A percentile compares a stretch with the other conserved stretches of the same genome.
Evolutionary conservation across 257 asterid genomes (phyloP).

Genomic region (Ocimum tenuiflorum): DNA sequence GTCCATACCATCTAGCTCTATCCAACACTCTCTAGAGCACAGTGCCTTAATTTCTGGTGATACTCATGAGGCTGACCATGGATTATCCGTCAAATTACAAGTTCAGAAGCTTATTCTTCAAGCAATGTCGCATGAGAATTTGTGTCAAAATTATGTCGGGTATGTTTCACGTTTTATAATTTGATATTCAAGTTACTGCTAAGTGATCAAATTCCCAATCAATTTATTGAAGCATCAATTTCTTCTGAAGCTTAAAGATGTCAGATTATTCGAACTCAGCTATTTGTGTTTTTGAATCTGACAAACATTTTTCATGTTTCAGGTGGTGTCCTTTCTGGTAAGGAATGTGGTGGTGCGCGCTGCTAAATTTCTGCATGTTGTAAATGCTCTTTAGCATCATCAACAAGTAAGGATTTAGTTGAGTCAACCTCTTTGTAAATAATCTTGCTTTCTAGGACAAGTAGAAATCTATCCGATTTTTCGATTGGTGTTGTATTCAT

Average conservation of each 20-base stretch:
- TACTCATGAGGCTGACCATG: constrained; percentile 85
- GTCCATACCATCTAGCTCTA: constrained; percentile 47
- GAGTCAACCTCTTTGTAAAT: constrained; percentile 10
- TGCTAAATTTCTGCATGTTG: neutral
- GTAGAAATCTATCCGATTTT: neutral
- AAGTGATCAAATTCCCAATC: neutral
- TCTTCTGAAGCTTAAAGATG: neutral
- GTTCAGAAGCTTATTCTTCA: constrained; percentile 94
- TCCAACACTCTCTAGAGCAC: constrained; percentile 62
- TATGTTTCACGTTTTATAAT: constrained; percentile 23
- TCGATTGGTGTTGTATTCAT: neutral
- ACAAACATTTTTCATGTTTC: constrained; percentile 25
- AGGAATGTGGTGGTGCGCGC: neutral
- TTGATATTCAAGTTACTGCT: too few relatives aligned
- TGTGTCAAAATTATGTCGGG: constrained; percentile 99
- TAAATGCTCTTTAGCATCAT: neutral
- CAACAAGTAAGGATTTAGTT: neutral
- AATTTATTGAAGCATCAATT: neutral
- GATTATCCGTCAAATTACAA: constrained; percentile 81
- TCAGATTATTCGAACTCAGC: neutral
- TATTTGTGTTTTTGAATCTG: neutral
- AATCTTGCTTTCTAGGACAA: neutral
- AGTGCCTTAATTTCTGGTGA: constrained; percentile 56
- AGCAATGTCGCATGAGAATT: constrained; percentile 81
- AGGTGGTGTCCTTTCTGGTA: constrained; percentile 99